A percentile compares a stretch with the other conserved stretches of the same genome.
phyloP scores from a whole-genome alignment of 176 grass and related monocot genomes.

The Phoenix dactylifera region DNA sequence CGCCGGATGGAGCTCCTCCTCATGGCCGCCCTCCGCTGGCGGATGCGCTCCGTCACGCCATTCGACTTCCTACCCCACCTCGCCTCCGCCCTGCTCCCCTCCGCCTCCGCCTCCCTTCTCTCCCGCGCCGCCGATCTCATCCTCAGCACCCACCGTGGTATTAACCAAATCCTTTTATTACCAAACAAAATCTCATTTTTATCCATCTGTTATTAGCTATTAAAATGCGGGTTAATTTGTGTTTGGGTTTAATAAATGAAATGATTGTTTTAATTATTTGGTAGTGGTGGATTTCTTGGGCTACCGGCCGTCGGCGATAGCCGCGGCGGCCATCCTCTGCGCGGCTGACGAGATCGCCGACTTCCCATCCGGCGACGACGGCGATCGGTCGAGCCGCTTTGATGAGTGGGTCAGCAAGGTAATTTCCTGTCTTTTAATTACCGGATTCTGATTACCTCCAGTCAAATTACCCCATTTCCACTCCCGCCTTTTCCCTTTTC shows the following conservation, averaged over 20 bases:
- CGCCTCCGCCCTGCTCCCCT: not conserved
- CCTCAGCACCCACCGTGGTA: constrained; percentile 26
- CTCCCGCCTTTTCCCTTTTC: too few relatives aligned
- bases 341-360: constrained; percentile 16
- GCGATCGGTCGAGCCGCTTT: not conserved
- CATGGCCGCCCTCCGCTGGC: constrained; percentile 27
- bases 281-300: constrained; percentile 36
- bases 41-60: constrained; percentile 33
- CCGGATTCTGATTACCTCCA: not conserved
- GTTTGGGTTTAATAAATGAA: too few relatives aligned
- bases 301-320: constrained; percentile 32
- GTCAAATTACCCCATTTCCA: too few relatives aligned
- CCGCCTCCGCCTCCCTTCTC: not conserved
- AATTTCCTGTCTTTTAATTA: not conserved
- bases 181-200: too few relatives aligned
- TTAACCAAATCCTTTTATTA: too few relatives aligned
- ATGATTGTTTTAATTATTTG: too few relatives aligned
- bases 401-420: constrained; percentile 25
- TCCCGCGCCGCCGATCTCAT: constrained; percentile 12
- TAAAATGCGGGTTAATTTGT: too few relatives aligned
- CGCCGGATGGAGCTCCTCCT: constrained; percentile 50
- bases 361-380: not conserved
- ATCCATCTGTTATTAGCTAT: too few relatives aligned
- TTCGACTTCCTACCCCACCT: constrained; percentile 40
- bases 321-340: constrained; percentile 23